phyloP scores from a whole-genome alignment of 495 filamentous ascomycete species.

The Penicillium soppii region DNA sequence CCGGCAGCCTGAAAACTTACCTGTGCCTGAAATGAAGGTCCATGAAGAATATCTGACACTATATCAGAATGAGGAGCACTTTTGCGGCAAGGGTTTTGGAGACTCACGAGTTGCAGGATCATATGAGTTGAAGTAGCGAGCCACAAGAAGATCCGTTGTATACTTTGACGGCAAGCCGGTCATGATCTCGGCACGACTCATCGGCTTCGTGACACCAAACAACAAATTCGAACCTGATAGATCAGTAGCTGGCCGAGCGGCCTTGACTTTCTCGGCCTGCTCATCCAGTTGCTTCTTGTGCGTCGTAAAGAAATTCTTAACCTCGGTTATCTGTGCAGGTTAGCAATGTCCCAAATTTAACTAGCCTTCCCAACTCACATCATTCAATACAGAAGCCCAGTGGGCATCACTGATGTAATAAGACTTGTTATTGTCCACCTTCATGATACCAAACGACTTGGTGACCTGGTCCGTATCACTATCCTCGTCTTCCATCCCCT shows the following conservation, averaged over 20 bases:
- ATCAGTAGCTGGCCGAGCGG: slow-evolving; percentile 56
- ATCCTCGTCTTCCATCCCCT: slow-evolving; percentile 53
- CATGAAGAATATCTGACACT: slow-evolving; percentile 72
- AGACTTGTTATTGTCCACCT: slow-evolving; percentile 80
- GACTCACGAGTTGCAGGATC: slow-evolving; percentile 67
- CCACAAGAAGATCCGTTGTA: slow-evolving; percentile 75
- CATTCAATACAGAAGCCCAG: slow-evolving; percentile 84
- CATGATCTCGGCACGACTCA: slow-evolving; percentile 72
- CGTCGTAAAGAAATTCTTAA: slow-evolving; percentile 79
- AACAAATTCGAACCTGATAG: slow-evolving; percentile 68
- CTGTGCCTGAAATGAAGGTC: slow-evolving; percentile 77
- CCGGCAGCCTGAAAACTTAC: slow-evolving; percentile 27
- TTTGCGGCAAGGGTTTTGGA: neutral
- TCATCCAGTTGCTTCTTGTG: slow-evolving; percentile 70
- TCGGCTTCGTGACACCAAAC: slow-evolving; percentile 66
- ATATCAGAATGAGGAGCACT: slow-evolving; percentile 36
- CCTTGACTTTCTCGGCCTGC: slow-evolving; percentile 61
- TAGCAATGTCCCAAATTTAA: neutral
- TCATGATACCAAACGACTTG: slow-evolving; percentile 83
- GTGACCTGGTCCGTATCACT: slow-evolving; percentile 88
- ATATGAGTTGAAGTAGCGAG: slow-evolving; percentile 70
- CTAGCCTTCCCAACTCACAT: slow-evolving; percentile 49
- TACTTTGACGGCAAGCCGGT: slow-evolving; percentile 76
- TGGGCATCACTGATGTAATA: slow-evolving; percentile 86
- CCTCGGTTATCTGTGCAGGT: slow-evolving; percentile 75